Conservation (phyloP, 2,329 filamentous ascomycete genomes). For the Claviceps humidiphila region DNA sequence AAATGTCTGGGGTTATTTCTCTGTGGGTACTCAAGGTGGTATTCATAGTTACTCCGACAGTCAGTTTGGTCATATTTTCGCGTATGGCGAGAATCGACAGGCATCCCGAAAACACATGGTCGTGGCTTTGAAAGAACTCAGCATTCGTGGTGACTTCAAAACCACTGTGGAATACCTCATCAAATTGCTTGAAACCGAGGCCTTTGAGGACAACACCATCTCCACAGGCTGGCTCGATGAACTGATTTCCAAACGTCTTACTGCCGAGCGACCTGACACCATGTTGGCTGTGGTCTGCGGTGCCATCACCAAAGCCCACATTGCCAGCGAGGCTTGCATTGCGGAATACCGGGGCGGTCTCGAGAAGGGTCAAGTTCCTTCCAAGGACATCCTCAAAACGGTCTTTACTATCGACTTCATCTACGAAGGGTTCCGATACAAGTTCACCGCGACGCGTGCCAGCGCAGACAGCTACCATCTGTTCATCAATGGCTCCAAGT, state of each 20-base stretch:
- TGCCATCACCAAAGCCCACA: constrained; percentile 87
- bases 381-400: constrained; percentile 93
- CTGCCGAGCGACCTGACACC: constrained; percentile 85
- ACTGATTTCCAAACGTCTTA: constrained; percentile 94
- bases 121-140: constrained; percentile 93
- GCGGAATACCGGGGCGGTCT: constrained; percentile 76
- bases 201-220: constrained; percentile 98
- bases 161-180: constrained; percentile 98
- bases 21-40: constrained; percentile 86
- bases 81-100: constrained; percentile 92
- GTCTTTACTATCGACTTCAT: constrained; percentile 98
- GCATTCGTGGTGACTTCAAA: constrained; percentile 97
- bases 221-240: constrained; percentile 98
- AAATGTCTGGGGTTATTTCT: constrained; percentile 99
- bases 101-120: constrained; percentile 99
- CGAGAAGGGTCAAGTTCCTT: constrained; percentile 93
- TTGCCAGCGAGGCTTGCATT: constrained; percentile 83
- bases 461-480: constrained; percentile 90
- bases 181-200: constrained; percentile 94
- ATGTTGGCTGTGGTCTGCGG: constrained; percentile 92
- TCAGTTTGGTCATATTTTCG: constrained; percentile 98
- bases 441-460: constrained; percentile 91
- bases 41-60: constrained; percentile 99
- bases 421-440: constrained; percentile 92
- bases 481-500: constrained; percentile 98